phyloP scores from a whole-genome alignment of 2,329 filamentous ascomycete species.

The Scorias spongiosa region DNA sequence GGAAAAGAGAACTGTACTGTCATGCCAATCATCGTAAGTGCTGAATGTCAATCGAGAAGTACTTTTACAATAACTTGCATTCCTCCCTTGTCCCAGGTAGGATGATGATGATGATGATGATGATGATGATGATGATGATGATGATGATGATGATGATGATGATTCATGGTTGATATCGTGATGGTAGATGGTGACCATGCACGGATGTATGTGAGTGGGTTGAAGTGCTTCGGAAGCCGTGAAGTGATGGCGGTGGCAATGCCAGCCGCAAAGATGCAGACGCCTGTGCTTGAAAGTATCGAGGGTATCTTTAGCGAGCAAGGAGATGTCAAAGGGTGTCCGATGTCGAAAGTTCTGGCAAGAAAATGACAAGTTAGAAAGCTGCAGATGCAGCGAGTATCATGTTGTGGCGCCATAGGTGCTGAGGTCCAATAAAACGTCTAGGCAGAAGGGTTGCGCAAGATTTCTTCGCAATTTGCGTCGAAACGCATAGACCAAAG shows the following conservation, averaged over 20 bases:
- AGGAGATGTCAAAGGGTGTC: neutral
- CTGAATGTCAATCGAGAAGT: too few relatives aligned
- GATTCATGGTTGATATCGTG: too few relatives aligned
- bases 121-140: neutral
- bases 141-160: neutral
- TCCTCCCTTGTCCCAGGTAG: neutral
- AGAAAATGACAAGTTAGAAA: neutral
- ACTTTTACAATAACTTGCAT: too few relatives aligned
- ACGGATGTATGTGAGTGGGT: too few relatives aligned
- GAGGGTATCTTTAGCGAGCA: neutral
- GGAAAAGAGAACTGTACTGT: neutral
- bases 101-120: neutral
- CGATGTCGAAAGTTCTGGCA: too few relatives aligned
- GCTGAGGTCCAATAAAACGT: neutral
- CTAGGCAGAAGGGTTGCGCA: conserved; percentile 38
- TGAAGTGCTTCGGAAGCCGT: too few relatives aligned
- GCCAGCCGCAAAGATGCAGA: neutral
- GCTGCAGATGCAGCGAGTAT: neutral
- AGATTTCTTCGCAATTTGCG: conserved; percentile 84
- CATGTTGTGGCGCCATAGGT: too few relatives aligned
- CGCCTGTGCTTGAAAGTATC: too few relatives aligned
- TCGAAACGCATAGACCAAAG: conserved; percentile 91
- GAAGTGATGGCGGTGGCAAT: neutral
- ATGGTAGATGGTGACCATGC: too few relatives aligned
- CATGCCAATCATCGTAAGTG: neutral